Base-by-base conservation (phyloP, 2,329 filamentous ascomycete species). In the Ophiostoma ulmi region DNA sequence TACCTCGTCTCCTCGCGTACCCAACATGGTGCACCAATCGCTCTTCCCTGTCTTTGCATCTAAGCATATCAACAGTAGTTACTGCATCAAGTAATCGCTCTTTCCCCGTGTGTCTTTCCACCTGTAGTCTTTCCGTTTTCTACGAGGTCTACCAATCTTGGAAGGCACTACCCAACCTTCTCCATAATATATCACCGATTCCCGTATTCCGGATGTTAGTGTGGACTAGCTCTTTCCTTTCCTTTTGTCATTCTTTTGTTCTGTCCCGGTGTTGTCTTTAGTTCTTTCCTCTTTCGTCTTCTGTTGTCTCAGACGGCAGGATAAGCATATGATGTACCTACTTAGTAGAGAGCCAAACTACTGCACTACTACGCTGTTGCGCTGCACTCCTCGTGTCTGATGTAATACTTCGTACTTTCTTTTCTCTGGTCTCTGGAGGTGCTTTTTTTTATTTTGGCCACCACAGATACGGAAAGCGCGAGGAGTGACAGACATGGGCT, bases 171-270 rank as follows among this genome's bases (percentile, higher is more conserved):
- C 69, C 31, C 58, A 52, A 38, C 35, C 69, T 58, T 55, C 61
- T 63, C 69, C 69, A 70, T 66, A 70, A 66, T 66, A 70, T 70
- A 44, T 67, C 69, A 70, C 63, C 63, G 26, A 26, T 58, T 66
- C 69, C 69, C 69, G 69, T 67, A 67, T 70, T 70, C 68, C 58
- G 13, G 26, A 22, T 64, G 58, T 64, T 39, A 64, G 58, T 64
- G 58, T 22, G 7, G 52, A 26, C 52, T 58, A 58, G 52, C 52
- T 58, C 52, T 26, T 26, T 26, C 22, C 52, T 20, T 48, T 48
- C 17, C 17, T 48, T 48, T n/a, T 44, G 44, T 48, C 7, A 20
- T 26, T 58, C 52, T 58, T 58, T 31, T 58, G 52, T 58, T 58
- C 52, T 58, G n/a, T 68, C 52, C n/a, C 22, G 14, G 58, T 36